Evolutionary conservation across 1,284 basidiomycete genomes (phyloP), one percentile per base, ranked within the genome.

Genomic region (Malassezia dermatis): DNA sequence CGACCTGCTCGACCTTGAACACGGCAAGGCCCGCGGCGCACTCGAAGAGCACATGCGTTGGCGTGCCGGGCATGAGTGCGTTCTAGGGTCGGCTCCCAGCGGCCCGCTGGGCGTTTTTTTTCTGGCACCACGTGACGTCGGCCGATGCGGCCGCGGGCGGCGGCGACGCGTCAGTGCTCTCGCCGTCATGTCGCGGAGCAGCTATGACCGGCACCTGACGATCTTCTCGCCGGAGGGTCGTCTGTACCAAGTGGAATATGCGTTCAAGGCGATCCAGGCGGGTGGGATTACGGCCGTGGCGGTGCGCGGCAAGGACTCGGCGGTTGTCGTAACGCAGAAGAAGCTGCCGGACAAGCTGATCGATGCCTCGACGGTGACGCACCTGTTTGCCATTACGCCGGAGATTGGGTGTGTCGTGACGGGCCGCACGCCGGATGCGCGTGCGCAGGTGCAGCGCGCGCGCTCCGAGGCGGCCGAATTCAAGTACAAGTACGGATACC

Each of bases 291-390:
- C 94, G 3, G 84, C 91, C 6, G 82, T 99, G 49, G 83, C 91
- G 13, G 85, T 98, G 51, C 80, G 93, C 64, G 94, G 94, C 21
- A 88, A 88, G 77, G 91, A 98, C 73, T 91, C 89, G 2, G 82
- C 85, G 7, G 90, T 98, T 3, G 86, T 96, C 37, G 89, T 95
- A 69, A 95, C 91, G 10, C 94, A 99, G 79, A 90, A 90, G 79
- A 98, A 98, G 80, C 85, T 99, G 35, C 65, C 95, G 89, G 93
- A 99, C 80, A 98, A 98, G 79, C 84, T 99, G 48, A 83, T 99
- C 61, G 91, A 98, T 77, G 84, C 94, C 39, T 83, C 84, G 17
- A 94, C 89, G 11, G 84, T 99, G 64, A 94, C 94, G 10, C 93
- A 96, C 77, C 80, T 99, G 44, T 98, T 91, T 78, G 86, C 88